Evolutionary conservation across 208 protist species (phyloP).

Genomic region (Lotmaria passim): DNA sequence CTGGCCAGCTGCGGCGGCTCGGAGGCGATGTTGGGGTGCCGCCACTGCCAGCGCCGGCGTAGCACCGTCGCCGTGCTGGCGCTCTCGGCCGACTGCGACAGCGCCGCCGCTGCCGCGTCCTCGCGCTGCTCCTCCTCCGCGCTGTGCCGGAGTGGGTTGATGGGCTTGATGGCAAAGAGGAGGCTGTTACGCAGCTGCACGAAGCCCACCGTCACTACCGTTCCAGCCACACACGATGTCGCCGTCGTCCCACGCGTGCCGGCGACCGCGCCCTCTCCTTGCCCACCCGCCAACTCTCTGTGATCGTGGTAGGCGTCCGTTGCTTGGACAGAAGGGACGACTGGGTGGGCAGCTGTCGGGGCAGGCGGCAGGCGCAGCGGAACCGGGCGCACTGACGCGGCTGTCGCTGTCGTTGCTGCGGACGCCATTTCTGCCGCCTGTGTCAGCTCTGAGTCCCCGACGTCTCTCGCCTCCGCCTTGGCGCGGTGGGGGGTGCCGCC

Average conservation of each 20-base stretch:
- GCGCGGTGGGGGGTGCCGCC: too few relatives aligned
- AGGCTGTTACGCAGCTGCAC: constrained; percentile 77
- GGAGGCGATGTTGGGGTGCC: constrained; percentile 55
- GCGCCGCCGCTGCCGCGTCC: constrained; percentile 19
- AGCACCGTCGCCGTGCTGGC: constrained; percentile 72
- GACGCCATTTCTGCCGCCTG: neutral
- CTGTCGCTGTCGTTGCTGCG: neutral
- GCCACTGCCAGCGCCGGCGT: constrained; percentile 75
- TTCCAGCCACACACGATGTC: neutral
- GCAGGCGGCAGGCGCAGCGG: constrained; percentile 8
- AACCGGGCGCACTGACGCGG: neutral
- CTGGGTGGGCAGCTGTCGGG: neutral
- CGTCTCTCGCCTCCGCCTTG: neutral
- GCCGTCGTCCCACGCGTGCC: neutral
- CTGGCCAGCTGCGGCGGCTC: constrained; percentile 43
- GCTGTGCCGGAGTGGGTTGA: constrained; percentile 49
- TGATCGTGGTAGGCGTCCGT: neutral
- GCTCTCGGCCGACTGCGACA: constrained; percentile 51
- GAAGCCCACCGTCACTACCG: constrained; percentile 49
- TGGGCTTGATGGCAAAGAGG: constrained; percentile 79
- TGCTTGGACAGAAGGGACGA: neutral
- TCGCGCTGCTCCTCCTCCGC: constrained; percentile 30
- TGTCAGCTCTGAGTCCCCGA: too few relatives aligned
- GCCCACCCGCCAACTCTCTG: too few relatives aligned
- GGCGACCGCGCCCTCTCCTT: too few relatives aligned